Conservation (phyloP, 2,329 filamentous ascomycete genomes). For the Huntiella abstrusa region DNA sequence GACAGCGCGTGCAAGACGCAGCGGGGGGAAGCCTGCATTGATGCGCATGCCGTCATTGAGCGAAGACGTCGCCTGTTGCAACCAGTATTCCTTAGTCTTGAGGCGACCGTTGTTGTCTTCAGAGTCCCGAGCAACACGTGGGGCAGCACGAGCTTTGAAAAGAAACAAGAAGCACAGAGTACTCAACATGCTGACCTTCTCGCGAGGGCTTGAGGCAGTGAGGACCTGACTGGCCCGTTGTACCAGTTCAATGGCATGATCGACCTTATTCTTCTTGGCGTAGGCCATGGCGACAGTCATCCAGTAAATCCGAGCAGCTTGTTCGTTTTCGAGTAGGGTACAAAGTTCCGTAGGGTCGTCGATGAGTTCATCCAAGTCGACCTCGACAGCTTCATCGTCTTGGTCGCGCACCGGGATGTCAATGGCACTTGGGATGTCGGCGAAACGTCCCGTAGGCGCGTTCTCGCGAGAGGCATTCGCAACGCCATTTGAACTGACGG, state of each 20-base stretch:
- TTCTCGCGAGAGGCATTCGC: conserved; percentile 18
- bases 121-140: conserved; percentile 42
- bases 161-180: conserved; percentile 84
- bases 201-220: conserved; percentile 53
- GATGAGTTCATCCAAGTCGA: conserved; percentile 74
- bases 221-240: conserved; percentile 55
- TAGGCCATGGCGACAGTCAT: conserved; percentile 96
- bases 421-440: conserved; percentile 45
- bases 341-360: conserved; percentile 93
- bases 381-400: conserved; percentile 65
- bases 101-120: conserved; percentile 40
- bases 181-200: conserved; percentile 68
- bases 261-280: conserved; percentile 84
- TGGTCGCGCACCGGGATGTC: conserved; percentile 48
- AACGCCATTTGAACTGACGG: conserved; percentile 22
- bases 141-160: conserved; percentile 70
- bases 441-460: conserved; percentile 37
- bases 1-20: conserved; percentile 81
- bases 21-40: conserved; percentile 77
- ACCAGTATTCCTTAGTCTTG: conserved; percentile 83
- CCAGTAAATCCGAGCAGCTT: conserved; percentile 82
- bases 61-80: conserved; percentile 74
- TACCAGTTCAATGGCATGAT: conserved; percentile 59
- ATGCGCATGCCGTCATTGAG: conserved; percentile 91
- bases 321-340: conserved; percentile 84